phyloP scores from a whole-genome alignment of 2,329 filamentous ascomycete genomes.

The Calycina herbarum region DNA sequence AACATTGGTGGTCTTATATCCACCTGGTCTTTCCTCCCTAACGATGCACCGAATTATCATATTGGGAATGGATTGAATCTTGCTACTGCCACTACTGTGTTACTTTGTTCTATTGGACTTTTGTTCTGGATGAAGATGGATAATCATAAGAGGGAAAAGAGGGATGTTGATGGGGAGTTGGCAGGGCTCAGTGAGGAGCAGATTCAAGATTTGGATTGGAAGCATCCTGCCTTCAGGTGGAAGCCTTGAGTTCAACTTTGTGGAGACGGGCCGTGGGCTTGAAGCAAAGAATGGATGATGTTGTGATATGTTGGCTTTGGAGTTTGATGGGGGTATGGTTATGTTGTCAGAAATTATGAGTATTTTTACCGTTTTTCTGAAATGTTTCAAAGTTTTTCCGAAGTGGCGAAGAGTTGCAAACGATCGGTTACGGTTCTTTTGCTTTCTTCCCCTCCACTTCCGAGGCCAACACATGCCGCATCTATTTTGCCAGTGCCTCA shows the following conservation, averaged over 20 bases:
- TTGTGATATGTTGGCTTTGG: too few relatives aligned
- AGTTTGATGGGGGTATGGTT: too few relatives aligned
- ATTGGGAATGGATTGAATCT: slow-evolving; percentile 73
- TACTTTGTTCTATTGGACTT: slow-evolving; percentile 51
- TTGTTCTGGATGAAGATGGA: slow-evolving; percentile 62
- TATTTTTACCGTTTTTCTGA: too few relatives aligned
- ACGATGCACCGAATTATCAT: slow-evolving; percentile 64
- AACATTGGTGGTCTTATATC: slow-evolving; percentile 70
- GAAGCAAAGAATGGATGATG: too few relatives aligned
- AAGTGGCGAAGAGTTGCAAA: too few relatives aligned
- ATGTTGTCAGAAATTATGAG: too few relatives aligned
- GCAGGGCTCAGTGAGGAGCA: slow-evolving; percentile 52
- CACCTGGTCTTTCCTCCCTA: slow-evolving; percentile 64
- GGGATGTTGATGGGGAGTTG: slow-evolving; percentile 56
- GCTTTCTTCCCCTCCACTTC: too few relatives aligned
- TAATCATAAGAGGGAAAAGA: slow-evolving; percentile 57
- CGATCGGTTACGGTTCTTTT: too few relatives aligned
- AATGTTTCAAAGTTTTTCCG: too few relatives aligned
- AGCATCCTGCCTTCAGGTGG: slow-evolving; percentile 66
- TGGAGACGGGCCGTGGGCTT: too few relatives aligned
- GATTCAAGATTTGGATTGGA: slow-evolving; percentile 64
- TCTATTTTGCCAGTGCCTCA: too few relatives aligned
- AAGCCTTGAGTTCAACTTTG: slow-evolving; percentile 38
- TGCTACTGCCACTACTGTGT: slow-evolving; percentile 56
- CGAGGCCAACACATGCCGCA: too few relatives aligned